Conservation (phyloP, 768 basidiomycete species). For the Suillus plorans region DNA sequence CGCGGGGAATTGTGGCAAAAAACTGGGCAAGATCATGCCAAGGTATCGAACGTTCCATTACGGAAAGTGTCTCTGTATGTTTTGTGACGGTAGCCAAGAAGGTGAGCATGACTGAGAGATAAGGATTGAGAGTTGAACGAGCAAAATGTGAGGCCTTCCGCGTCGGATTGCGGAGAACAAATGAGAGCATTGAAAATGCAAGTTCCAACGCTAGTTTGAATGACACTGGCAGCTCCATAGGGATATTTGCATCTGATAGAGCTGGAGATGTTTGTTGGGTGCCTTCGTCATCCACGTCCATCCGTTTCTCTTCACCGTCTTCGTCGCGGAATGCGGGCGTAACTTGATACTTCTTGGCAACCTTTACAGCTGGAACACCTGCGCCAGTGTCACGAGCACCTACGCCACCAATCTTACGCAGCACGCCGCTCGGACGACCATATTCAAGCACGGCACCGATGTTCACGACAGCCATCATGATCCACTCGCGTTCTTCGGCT, state of each 20-base stretch:
- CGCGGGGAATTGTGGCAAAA: constrained; percentile 59
- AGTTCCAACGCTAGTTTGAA: constrained; percentile 79
- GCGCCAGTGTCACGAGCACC: constrained; percentile 39
- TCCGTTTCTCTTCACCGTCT: constrained; percentile 49
- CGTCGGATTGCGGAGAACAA: constrained; percentile 63
- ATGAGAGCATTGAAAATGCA: constrained; percentile 73
- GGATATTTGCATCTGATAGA: constrained; percentile 33
- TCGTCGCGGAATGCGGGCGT: constrained; percentile 25
- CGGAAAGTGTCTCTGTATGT: constrained; percentile 54
- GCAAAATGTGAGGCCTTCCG: constrained; percentile 60
- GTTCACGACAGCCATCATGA: constrained; percentile 93
- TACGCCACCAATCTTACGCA: constrained; percentile 59
- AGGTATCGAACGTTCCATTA: constrained; percentile 78
- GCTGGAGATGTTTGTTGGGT: constrained; percentile 26
- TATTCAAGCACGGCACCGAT: constrained; percentile 85
- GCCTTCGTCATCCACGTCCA: constrained; percentile 63
- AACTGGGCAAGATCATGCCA: constrained; percentile 76
- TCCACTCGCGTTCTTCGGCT: constrained; percentile 86
- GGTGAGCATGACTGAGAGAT: constrained; percentile 82
- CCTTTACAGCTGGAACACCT: constrained; percentile 40
- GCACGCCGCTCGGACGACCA: constrained; percentile 68
- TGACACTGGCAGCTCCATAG: constrained; percentile 54
- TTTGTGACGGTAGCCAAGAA: constrained; percentile 81
- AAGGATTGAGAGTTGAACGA: constrained; percentile 71
- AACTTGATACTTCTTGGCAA: constrained; percentile 44